Evolutionary conservation across 2,329 filamentous ascomycete species (phyloP).

Genomic region (Samsoniella hepiali): DNA sequence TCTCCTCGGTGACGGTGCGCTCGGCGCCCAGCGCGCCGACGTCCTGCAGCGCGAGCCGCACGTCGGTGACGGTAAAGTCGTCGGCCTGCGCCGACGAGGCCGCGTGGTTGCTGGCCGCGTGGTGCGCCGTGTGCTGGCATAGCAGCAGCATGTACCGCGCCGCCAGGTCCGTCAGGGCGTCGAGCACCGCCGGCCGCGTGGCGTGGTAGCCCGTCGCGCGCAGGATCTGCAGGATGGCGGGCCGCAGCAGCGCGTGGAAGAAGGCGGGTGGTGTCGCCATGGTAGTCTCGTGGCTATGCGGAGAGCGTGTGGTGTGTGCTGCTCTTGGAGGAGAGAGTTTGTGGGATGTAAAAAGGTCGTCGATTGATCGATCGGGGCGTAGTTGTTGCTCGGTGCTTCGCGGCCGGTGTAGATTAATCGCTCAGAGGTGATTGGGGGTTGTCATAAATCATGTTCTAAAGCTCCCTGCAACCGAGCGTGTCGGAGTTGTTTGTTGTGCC

Average conservation of each 20-base stretch:
- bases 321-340: too few relatives aligned
- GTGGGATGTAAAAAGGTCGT: too few relatives aligned
- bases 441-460: slow-evolving; percentile 1
- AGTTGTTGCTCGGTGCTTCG: background rate
- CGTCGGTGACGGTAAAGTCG: slow-evolving; percentile 60
- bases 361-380: background rate
- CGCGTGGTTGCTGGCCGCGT: slow-evolving; percentile 63
- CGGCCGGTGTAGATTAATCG: background rate
- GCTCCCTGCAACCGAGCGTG: background rate
- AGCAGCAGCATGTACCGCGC: slow-evolving; percentile 76
- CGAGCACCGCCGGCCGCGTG: slow-evolving; percentile 75
- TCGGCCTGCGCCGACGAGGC: slow-evolving; percentile 44
- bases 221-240: slow-evolving; percentile 84
- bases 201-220: slow-evolving; percentile 87
- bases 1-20: slow-evolving; percentile 63
- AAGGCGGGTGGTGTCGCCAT: slow-evolving; percentile 49
- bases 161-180: slow-evolving; percentile 83
- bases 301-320: background rate
- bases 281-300: background rate
- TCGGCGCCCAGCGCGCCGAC: slow-evolving; percentile 71
- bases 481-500: background rate
- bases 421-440: background rate
- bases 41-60: slow-evolving; percentile 82
- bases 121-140: slow-evolving; percentile 66
- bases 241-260: slow-evolving; percentile 76